Evolutionary conservation across 2,329 filamentous ascomycete species (phyloP), one percentile per base, ranked within the genome.

Genomic region (Rutstroemia sp.): DNA sequence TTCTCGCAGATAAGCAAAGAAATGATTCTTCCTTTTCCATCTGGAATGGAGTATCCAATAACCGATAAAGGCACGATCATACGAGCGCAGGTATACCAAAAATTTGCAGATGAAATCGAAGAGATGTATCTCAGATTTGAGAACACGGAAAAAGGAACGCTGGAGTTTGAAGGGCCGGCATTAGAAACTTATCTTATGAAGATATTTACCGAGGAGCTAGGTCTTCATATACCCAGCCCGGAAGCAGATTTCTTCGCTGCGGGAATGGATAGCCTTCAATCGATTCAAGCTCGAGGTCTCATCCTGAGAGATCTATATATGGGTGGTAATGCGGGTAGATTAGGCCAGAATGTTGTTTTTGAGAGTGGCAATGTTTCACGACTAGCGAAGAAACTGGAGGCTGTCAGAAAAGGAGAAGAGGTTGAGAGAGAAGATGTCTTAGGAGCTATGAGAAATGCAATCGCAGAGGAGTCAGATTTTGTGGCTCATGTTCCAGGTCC

Each of bases 281-380:
- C 79, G 0, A 80, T 82, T 21, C 75, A 76, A 51, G 75, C 81
- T 53, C 76, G 81, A 59, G 72, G 73, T 14, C 67, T 72, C 2
- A 76, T 86, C 23, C 68, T 79, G 54, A 74, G 74, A 10, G 71
- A 76, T 0, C 64, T 85, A 2, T 73, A 81, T 18, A 62, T 80
- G 1, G 71, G 73, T 1, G 74, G 75, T 0, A 68, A 73, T 14
- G 27, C 19, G 8, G 7, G 19, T 12, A 66, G 70, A 4, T 67
- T 85, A 0, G 74, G 75, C 0, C 75, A 79, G 51, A 86, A 83
- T 52, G 72, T 85, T 0, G 74, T 83, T 0, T 86, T 82, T 48
- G 81, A 86, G 39, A 72, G 77, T 44, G 77, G 77, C 0, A 79
- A 75, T 2, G 68, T 82, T 30, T 61, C 67, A 19, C 69, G 69